phyloP scores from a whole-genome alignment of 179 eudicot species.

The Patellifolia procumbens region DNA sequence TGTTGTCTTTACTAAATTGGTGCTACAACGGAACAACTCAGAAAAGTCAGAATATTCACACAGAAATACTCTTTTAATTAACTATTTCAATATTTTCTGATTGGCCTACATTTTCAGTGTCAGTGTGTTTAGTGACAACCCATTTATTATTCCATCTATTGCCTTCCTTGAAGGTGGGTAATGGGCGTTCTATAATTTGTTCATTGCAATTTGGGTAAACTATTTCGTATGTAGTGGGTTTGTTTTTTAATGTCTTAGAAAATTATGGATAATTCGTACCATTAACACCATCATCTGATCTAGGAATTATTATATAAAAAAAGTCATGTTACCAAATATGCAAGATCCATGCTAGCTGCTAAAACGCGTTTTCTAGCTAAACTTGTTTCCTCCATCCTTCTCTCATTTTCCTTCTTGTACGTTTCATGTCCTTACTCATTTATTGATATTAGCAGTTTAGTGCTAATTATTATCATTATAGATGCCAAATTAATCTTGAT shows the following conservation, averaged over 20 bases:
- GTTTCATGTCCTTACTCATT: neutral
- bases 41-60: constrained; percentile 16
- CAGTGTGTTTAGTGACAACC: constrained; percentile 19
- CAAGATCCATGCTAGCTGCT: constrained; percentile 22
- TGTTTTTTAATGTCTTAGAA: neutral
- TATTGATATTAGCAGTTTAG: too few species aligned
- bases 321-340: constrained; percentile 5
- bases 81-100: neutral
- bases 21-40: constrained; percentile 29
- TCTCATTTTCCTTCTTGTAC: neutral
- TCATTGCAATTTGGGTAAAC: neutral
- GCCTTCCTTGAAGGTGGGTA: constrained; percentile 21
- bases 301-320: neutral
- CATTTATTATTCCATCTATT: neutral
- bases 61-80: neutral
- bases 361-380: constrained; percentile 35
- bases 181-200: neutral
- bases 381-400: constrained; percentile 6
- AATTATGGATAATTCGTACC: neutral
- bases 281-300: neutral
- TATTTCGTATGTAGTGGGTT: too few species aligned
- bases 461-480: too few species aligned
- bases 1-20: constrained; percentile 14
- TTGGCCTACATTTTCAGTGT: constrained; percentile 23
- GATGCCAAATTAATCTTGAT: too few species aligned